Base-by-base conservation (phyloP, 495 filamentous ascomycete species). In the Penicillium coffeae region DNA sequence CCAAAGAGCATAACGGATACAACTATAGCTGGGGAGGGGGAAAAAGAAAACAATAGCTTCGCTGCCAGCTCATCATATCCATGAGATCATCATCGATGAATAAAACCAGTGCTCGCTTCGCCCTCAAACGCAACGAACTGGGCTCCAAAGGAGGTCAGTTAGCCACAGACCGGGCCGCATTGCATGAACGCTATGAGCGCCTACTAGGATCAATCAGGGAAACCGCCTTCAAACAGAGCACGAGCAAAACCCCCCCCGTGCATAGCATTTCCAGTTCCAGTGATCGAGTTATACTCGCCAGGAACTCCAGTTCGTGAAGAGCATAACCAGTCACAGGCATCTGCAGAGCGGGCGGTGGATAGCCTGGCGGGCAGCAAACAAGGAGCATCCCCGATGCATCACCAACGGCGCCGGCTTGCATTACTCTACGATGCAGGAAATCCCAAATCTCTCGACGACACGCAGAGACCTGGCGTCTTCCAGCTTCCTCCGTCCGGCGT, bases 1-100 rank as follows among this genome's bases (percentile, higher is more conserved):
- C 50, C 42, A 46, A 32, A 45, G 13, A 34, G 34, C 10, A 51
- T 12, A 8, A 14, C 10, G 36, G 15, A 38, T n/a, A 37, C 5
- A 37, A 5, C 18, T 14, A n/a, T 37, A n/a, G n/a, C n/a, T n/a
- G n/a, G n/a, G n/a, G n/a, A n/a, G n/a, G n/a, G n/a, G n/a, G n/a
- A n/a, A 32, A 41, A 47, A 21, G 37, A 25, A 38, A 22, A n/a
- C 6, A 18, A n/a, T 10, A 38, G 33, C 12, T 39, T 21, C 32
- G 16, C 20, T 68, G 66, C 64, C 66, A 70, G 66, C 64, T 62
- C 66, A 68, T 65, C 66, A 48, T 12, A 10, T 45, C 14, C n/a
- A 55, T 54, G 47, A 50, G 22, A 51, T 55, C 41, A 54, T 54
- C 21, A 20, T 44, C 35, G n/a, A n/a, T n/a, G n/a, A n/a, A n/a